Evolutionary conservation across 176 grass and related monocot species (phyloP).

Genomic region (Cenchrus purpureus): DNA sequence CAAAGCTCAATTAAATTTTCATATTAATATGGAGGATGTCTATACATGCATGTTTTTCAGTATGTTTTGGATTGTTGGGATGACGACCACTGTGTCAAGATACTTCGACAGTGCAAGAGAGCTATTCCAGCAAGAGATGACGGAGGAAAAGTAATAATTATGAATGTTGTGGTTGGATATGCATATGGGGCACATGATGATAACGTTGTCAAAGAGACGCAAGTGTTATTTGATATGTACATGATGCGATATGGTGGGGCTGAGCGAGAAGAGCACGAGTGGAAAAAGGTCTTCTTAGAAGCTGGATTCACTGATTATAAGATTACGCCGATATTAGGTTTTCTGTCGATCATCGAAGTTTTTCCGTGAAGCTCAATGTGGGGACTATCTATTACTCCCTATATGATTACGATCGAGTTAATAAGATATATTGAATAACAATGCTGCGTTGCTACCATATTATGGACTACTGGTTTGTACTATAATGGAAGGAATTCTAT

Average conservation of each 20-base stretch:
- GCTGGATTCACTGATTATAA: conserved; percentile 49
- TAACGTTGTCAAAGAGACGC: not conserved
- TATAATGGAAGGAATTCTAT: no score
- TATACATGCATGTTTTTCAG: not conserved
- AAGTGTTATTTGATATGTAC: conserved; percentile 33
- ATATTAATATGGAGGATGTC: not conserved
- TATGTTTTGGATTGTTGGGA: not conserved
- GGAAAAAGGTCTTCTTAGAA: conserved; percentile 14
- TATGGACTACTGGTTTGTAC: no score
- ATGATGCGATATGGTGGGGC: not conserved
- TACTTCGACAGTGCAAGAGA: not conserved
- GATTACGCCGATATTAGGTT: not conserved
- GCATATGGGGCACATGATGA: not conserved
- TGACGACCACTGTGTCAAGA: not conserved
- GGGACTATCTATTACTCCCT: no score
- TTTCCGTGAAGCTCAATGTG: no score
- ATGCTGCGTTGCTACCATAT: no score
- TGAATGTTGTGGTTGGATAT: not conserved
- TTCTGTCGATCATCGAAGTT: no score
- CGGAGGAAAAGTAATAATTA: not conserved
- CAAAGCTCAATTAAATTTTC: no score
- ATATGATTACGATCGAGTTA: no score
- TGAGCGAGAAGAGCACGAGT: conserved; percentile 43
- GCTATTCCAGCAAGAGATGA: not conserved
- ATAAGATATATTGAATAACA: no score